Evolutionary conservation across 805 yeast genomes (phyloP).

Genomic region (Nematodospora valgi): DNA sequence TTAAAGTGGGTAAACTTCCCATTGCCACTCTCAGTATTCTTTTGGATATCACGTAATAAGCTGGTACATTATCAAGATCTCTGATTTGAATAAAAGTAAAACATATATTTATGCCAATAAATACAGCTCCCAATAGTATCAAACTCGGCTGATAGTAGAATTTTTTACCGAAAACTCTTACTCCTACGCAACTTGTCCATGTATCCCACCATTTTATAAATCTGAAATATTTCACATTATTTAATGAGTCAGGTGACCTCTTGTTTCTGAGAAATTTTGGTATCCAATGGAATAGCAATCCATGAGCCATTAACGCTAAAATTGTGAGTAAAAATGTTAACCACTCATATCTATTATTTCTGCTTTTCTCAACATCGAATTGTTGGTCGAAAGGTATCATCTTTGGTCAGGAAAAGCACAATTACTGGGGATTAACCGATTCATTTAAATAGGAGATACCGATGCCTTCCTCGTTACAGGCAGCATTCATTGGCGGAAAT

Average conservation of each 20-base stretch:
- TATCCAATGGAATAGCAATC: conserved; percentile 40
- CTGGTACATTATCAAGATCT: conserved; percentile 39
- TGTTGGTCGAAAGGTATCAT: conserved; percentile 28
- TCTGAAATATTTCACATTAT: conserved; percentile 20
- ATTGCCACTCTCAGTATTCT: conserved; percentile 38
- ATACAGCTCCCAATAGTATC: conserved; percentile 23
- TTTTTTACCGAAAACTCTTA: too few species aligned
- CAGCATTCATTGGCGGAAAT: conserved; percentile 7
- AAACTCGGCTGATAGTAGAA: conserved; percentile 43
- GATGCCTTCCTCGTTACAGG: too few species aligned
- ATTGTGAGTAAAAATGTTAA: conserved; percentile 25
- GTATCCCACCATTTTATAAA: conserved; percentile 25
- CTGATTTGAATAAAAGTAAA: conserved; percentile 30
- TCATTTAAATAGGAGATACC: conserved; percentile 4
- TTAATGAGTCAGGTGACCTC: conserved; percentile 13
- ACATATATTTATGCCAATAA: conserved; percentile 23
- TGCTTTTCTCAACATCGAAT: conserved; percentile 32
- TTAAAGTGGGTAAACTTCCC: conserved; percentile 39
- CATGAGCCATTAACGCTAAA: conserved; percentile 29
- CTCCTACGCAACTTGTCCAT: conserved; percentile 19
- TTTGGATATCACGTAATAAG: conserved; percentile 39
- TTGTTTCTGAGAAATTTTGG: conserved; percentile 29
- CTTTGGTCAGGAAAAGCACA: conserved; percentile 22
- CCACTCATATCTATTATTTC: conserved; percentile 38
- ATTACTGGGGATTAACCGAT: conserved; percentile 1